Evolutionary conservation across 345 rosid genomes (phyloP).

Genomic region (Linum trigynum): DNA sequence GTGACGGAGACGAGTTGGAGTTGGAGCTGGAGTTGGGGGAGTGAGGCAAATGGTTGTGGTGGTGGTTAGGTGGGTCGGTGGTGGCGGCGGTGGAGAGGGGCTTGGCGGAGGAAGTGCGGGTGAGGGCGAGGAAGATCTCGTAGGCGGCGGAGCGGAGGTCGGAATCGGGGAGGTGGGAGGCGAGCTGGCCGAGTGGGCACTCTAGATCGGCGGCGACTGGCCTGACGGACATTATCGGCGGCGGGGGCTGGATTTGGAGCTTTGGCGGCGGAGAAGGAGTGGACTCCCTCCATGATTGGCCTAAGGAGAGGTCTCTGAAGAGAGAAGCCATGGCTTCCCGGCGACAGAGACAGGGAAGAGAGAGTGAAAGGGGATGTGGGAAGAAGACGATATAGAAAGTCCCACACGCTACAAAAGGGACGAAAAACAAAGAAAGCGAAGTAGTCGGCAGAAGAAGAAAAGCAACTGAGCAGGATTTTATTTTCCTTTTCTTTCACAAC

Average conservation of each 20-base stretch:
- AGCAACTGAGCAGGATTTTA: too few relatives aligned
- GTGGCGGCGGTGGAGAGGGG: slow-evolving; percentile 51
- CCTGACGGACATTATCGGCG: slow-evolving; percentile 15
- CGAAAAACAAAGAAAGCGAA: too few relatives aligned
- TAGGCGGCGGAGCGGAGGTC: slow-evolving; percentile 78
- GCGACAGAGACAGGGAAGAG: slow-evolving; percentile 8
- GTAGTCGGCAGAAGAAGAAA: too few relatives aligned
- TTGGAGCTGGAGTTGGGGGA: slow-evolving; percentile 19
- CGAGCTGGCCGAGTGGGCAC: slow-evolving; percentile 74
- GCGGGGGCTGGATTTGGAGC: slow-evolving; percentile 5
- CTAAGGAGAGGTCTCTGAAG: slow-evolving; percentile 86
- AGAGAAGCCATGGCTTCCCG: slow-evolving; percentile 62
- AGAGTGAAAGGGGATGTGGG: too few relatives aligned
- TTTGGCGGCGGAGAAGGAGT: slow-evolving; percentile 29
- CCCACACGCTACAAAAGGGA: too few relatives aligned
- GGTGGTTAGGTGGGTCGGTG: slow-evolving; percentile 35
- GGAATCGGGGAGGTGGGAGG: slow-evolving; percentile 53
- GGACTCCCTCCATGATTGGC: slow-evolving; percentile 72
- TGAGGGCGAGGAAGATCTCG: slow-evolving; percentile 87
- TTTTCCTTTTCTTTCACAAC: too few relatives aligned
- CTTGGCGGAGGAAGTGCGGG: slow-evolving; percentile 73
- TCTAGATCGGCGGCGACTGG: slow-evolving; percentile 42
- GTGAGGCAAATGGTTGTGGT: slow-evolving; percentile 23
- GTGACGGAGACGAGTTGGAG: slow-evolving; percentile 37
- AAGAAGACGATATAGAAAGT: too few relatives aligned